These are phyloP conservation scores for Leishmania turanica DNA, from an alignment of 208 protist genomes.

Conservation along the genomic window DNA sequence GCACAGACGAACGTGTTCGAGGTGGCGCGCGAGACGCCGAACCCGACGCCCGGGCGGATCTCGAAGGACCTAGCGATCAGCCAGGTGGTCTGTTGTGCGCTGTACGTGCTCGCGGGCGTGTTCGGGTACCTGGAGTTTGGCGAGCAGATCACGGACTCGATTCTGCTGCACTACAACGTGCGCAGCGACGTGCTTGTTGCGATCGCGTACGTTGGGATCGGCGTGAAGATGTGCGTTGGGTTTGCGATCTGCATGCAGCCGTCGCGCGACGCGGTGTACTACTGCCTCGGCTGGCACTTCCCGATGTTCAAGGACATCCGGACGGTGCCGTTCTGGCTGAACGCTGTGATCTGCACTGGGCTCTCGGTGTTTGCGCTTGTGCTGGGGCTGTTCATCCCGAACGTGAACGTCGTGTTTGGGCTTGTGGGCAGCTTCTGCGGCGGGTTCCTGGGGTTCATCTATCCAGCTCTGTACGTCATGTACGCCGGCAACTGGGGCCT, in stretches of 20 bases:
- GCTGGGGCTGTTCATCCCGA: slow-evolving; percentile 74
- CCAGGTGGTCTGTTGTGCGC: slow-evolving; percentile 60
- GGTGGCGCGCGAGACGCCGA: slow-evolving; percentile 68
- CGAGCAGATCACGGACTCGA: slow-evolving; percentile 47
- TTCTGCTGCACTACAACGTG: slow-evolving; percentile 73
- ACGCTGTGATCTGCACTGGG: slow-evolving; percentile 55
- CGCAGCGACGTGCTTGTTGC: slow-evolving; percentile 50
- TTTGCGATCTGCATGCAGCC: slow-evolving; percentile 82
- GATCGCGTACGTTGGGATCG: slow-evolving; percentile 69
- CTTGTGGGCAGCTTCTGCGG: slow-evolving; percentile 80
- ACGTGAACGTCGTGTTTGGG: slow-evolving; percentile 76
- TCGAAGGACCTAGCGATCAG: slow-evolving; percentile 55
- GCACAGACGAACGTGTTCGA: slow-evolving; percentile 81
- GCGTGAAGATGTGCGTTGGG: slow-evolving; percentile 74
- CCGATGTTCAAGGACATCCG: slow-evolving; percentile 48
- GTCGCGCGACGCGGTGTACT: slow-evolving; percentile 70
- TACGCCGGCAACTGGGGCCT: slow-evolving; percentile 67
- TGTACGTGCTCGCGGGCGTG: slow-evolving; percentile 78
- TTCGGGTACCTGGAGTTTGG: slow-evolving; percentile 87
- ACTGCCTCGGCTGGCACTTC: slow-evolving; percentile 57
- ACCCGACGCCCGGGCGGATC: slow-evolving; percentile 47
- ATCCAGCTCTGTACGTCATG: slow-evolving; percentile 85
- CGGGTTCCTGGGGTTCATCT: slow-evolving; percentile 83
- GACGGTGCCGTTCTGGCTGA: slow-evolving; percentile 59
- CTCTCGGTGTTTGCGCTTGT: slow-evolving; percentile 72